Conservation (phyloP, 2,329 filamentous ascomycete genomes). For the Ophiocordyceps robertsii region DNA sequence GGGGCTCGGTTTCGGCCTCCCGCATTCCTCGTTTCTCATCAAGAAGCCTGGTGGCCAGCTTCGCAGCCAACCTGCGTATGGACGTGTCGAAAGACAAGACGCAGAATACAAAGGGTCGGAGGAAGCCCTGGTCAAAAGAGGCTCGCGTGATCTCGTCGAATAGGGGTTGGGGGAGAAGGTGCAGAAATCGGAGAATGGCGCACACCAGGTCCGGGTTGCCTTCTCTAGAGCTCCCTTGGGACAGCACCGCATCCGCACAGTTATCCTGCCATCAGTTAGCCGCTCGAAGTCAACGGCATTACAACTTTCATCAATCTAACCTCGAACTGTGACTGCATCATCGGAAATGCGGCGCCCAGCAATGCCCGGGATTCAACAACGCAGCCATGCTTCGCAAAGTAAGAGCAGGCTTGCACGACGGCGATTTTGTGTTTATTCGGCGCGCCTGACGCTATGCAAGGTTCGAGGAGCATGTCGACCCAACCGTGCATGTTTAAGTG, state of each 20-base stretch:
- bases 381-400: slow-evolving; percentile 42
- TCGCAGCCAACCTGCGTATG: slow-evolving; percentile 32
- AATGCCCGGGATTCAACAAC: slow-evolving; percentile 37
- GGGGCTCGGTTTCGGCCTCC: slow-evolving; percentile 11
- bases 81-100: slow-evolving; percentile 37
- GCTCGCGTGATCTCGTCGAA: slow-evolving; percentile 16
- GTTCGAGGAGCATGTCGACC: slow-evolving; percentile 40
- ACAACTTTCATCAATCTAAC: slow-evolving; percentile 18
- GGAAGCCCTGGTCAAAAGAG: slow-evolving; percentile 17
- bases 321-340: slow-evolving; percentile 43
- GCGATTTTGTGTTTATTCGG: slow-evolving; percentile 49
- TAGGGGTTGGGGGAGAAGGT: slow-evolving; percentile 29
- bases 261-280: not conserved
- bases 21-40: slow-evolving; percentile 13
- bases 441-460: slow-evolving; percentile 42
- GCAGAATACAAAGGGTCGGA: slow-evolving; percentile 39
- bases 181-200: slow-evolving; percentile 35
- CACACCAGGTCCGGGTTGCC: not conserved
- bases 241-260: not conserved
- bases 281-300: not conserved
- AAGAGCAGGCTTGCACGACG: slow-evolving; percentile 46
- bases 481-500: slow-evolving; percentile 47
- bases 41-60: slow-evolving; percentile 35
- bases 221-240: not conserved
- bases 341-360: slow-evolving; percentile 40